Base-by-base conservation (phyloP, 768 basidiomycete species). In the Leucocoprinus birnbaumii region DNA sequence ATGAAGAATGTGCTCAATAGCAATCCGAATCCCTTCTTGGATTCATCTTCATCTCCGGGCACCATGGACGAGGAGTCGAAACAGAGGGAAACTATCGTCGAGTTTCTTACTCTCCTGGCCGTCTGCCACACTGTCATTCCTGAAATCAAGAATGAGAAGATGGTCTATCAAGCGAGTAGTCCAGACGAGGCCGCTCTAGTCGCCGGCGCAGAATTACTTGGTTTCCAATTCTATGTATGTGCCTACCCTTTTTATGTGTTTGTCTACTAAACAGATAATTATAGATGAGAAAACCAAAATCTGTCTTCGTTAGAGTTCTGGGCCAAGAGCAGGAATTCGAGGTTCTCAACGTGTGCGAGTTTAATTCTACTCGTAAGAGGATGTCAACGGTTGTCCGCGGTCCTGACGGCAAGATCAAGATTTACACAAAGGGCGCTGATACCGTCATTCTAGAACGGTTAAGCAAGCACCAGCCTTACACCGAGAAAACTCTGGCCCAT, bases 41-140 rank as follows among this genome's bases (percentile, higher is more conserved):
- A 86, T 57, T 71, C 75, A 19, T 59, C n/a, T n/a, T n/a, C 61
- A 26, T 51, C 62, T 9, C 63, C 64, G n/a, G 46, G 61, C 9
- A 57, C 60, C 34, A 66, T 62, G 50, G 68, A 67, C 27, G 71
- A 73, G 58, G 80, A 84, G 69, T 47, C 47, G 18, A 49, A 49
- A n/a, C 54, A 55, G 38, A 73, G 66, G 53, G 79, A 81, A 31
- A 76, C 86, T 18, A 69, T 89, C 42, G 69, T 74, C 57, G 89
- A 93, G 63, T 88, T 94, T 56, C 67, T 98, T 63, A 84, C 87
- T 0, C 76, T 98, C 19, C 77, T 98, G 48, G 89, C 96, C 1
- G 94, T 98, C 31, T 99, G 97, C 61, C 97, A 99, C 66, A 98
- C 97, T 0, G 97, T 99, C 61, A 98, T 98, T 63, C 97, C 97